Conservation (phyloP, 2,329 filamentous ascomycete genomes). For the Capronia coronata region DNA sequence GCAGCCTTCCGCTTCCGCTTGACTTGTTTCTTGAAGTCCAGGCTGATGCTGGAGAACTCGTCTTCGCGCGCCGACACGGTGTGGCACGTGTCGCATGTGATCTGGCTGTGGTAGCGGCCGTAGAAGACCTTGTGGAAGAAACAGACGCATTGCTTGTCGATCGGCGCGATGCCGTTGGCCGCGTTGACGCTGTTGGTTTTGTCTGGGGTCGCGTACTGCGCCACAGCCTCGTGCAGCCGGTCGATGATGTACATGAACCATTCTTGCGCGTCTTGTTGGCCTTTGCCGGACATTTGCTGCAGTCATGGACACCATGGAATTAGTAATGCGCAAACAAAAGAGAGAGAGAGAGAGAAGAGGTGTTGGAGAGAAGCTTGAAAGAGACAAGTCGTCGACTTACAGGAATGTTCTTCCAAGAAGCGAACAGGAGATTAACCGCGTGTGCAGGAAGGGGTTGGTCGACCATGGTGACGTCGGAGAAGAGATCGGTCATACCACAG, state of each 20-base stretch:
- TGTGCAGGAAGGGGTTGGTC: conserved; percentile 77
- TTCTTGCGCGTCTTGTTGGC: conserved; percentile 94
- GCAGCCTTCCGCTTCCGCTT: conserved; percentile 35
- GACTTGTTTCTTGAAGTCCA: conserved; percentile 73
- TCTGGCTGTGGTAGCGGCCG: conserved; percentile 81
- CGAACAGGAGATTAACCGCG: conserved; percentile 79
- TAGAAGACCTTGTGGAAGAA: conserved; percentile 94
- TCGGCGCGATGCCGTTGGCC: conserved; percentile 27
- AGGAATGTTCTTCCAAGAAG: conserved; percentile 77
- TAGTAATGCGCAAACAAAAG: background rate
- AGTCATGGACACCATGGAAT: background rate
- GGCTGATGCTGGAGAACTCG: conserved; percentile 81
- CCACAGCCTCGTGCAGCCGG: conserved; percentile 73
- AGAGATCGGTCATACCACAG: conserved; percentile 57
- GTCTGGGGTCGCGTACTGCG: conserved; percentile 34
- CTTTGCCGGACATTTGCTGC: conserved; percentile 73
- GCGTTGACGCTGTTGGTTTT: conserved; percentile 40
- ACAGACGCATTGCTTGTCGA: conserved; percentile 61
- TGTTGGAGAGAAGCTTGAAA: background rate
- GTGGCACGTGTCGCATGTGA: conserved; percentile 81
- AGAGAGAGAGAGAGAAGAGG: background rate
- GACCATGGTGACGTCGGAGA: conserved; percentile 56
- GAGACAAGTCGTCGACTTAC: conserved; percentile 49
- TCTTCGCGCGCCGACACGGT: conserved; percentile 77
- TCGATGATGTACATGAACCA: conserved; percentile 95